These are phyloP conservation scores for Puccinia horiana DNA, from an alignment of 1,284 basidiomycete genomes.

Conservation along the genomic window DNA sequence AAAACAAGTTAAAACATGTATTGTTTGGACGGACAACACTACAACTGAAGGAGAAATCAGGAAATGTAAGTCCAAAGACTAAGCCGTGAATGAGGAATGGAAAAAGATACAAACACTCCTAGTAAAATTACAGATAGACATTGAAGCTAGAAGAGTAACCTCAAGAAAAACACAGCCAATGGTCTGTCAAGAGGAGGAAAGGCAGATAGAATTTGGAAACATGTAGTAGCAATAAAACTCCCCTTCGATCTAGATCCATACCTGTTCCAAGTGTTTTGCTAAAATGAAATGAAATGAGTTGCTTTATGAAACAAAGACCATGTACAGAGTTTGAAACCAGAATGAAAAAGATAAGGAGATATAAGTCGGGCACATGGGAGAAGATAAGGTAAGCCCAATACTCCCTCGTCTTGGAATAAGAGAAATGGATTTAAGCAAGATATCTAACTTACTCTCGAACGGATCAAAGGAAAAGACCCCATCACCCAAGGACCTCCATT, in stretches of 20 bases:
- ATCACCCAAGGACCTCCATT: neutral
- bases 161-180: neutral
- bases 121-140: neutral
- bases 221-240: neutral
- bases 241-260: neutral
- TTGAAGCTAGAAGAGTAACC: neutral
- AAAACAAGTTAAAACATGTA: neutral
- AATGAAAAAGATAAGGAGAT: too few relatives aligned
- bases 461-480: neutral
- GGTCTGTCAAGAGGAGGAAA: neutral
- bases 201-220: neutral
- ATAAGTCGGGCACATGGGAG: too few relatives aligned
- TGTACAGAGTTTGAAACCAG: too few relatives aligned
- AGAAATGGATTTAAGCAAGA: neutral
- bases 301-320: too few relatives aligned
- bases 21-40: neutral
- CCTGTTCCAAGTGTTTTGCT: too few relatives aligned
- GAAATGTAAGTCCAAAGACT: neutral
- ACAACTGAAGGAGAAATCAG: neutral
- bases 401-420: too few relatives aligned
- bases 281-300: too few relatives aligned
- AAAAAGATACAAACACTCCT: neutral
- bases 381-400: too few relatives aligned
- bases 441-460: neutral
- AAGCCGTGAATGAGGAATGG: neutral